These are phyloP conservation scores for Mortierella sp. DNA, from an alignment of 371 early-diverging fungal genomes.

Conservation along the genomic window DNA sequence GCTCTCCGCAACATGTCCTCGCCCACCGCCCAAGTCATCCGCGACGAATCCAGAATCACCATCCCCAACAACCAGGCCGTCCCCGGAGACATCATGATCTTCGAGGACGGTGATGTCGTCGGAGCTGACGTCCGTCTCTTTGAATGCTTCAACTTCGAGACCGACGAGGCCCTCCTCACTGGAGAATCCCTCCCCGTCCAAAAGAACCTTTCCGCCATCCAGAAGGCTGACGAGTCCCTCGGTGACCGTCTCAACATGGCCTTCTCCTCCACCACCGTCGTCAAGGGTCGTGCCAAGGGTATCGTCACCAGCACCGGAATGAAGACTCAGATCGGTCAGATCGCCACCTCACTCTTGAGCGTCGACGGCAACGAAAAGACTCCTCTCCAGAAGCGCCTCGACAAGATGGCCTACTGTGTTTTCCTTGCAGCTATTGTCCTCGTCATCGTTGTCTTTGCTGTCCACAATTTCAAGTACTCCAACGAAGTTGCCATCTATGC, in stretches of 20 bases:
- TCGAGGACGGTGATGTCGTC: slow-evolving; percentile 90
- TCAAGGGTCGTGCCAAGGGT: slow-evolving; percentile 78
- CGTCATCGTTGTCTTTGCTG: slow-evolving; percentile 78
- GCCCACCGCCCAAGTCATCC: slow-evolving; percentile 81
- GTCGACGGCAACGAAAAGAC: slow-evolving; percentile 74
- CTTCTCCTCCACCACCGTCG: slow-evolving; percentile 79
- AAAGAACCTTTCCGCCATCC: slow-evolving; percentile 64
- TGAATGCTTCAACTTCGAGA: slow-evolving; percentile 84
- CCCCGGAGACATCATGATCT: slow-evolving; percentile 88
- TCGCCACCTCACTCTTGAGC: slow-evolving; percentile 85
- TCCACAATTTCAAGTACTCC: slow-evolving; percentile 65
- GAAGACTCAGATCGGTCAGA: slow-evolving; percentile 92
- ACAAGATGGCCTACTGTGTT: slow-evolving; percentile 78
- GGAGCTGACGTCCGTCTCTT: slow-evolving; percentile 89
- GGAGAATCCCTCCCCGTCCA: slow-evolving; percentile 85
- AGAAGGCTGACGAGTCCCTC: slow-evolving; percentile 62
- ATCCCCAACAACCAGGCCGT: slow-evolving; percentile 82
- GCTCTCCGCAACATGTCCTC: slow-evolving; percentile 86
- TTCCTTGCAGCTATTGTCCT: slow-evolving; percentile 76
- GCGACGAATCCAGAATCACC: slow-evolving; percentile 76
- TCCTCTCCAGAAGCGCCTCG: slow-evolving; percentile 81
- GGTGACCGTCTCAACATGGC: slow-evolving; percentile 83
- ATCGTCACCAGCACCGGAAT: slow-evolving; percentile 89
- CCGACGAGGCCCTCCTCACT: slow-evolving; percentile 88
- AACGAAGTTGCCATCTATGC: slow-evolving; percentile 77